Percentiles rank a stretch among this genome's conserved stretches.
Evolutionary conservation across 2,329 filamentous ascomycete genomes (phyloP).

Genomic region (Venturiaceae sp.): DNA sequence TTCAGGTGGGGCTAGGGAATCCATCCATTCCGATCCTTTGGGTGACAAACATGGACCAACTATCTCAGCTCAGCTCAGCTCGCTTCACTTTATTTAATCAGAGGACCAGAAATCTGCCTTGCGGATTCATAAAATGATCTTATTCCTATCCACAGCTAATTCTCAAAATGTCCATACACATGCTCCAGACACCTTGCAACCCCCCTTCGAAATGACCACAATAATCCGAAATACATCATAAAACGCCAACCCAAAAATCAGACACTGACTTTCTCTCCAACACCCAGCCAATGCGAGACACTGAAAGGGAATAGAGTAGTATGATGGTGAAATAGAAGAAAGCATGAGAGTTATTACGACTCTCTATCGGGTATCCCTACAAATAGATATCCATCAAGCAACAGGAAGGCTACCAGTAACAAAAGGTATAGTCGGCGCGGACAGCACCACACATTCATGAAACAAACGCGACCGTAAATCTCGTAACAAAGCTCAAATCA

Average conservation of each 20-base stretch:
- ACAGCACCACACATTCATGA: background rate
- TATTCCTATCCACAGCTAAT: too few species aligned
- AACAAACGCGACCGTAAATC: background rate
- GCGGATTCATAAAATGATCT: background rate
- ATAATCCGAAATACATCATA: background rate
- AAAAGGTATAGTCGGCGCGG: background rate
- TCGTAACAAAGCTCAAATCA: background rate
- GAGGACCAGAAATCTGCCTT: background rate
- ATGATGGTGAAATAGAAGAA: background rate
- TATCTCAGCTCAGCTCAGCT: background rate
- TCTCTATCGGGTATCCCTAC: slow-evolving; percentile 2
- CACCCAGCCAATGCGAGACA: background rate
- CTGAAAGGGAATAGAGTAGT: background rate
- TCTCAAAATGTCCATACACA: background rate
- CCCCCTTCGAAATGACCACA: background rate
- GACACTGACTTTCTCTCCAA: background rate
- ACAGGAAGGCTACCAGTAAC: background rate
- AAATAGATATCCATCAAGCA: background rate
- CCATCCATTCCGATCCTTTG: too few species aligned
- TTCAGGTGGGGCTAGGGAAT: too few species aligned
- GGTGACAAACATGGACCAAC: too few species aligned
- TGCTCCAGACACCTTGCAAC: background rate
- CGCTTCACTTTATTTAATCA: background rate
- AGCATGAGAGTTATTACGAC: background rate
- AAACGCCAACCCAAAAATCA: background rate